These are phyloP conservation scores for Venturia oleaginea DNA, from an alignment of 2,329 filamentous ascomycete species.

Conservation along the genomic window DNA sequence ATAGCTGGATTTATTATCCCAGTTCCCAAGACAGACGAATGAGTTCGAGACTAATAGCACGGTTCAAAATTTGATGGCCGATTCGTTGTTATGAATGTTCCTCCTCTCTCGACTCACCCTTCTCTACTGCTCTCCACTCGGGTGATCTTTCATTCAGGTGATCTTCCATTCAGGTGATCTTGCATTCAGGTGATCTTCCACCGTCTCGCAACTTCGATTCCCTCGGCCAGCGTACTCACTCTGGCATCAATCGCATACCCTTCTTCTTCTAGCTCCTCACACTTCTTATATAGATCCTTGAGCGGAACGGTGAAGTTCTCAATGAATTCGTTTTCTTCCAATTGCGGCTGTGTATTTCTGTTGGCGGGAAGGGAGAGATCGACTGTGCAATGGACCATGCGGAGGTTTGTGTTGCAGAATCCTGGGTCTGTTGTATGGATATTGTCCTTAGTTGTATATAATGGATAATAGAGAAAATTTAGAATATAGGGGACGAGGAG, in stretches of 20 bases:
- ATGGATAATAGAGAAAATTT: not conserved
- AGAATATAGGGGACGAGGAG: not conserved
- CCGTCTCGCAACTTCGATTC: conserved; percentile 60
- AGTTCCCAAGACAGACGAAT: no score
- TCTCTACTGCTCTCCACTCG: no score
- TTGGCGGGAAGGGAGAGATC: conserved; percentile 63
- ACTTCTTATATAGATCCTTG: conserved; percentile 54
- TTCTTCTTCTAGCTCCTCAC: conserved; percentile 55
- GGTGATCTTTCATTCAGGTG: no score
- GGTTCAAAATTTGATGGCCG: no score
- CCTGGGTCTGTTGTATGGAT: conserved; percentile 26
- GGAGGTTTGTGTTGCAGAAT: conserved; percentile 34
- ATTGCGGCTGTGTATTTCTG: conserved; percentile 55
- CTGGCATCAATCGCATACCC: conserved; percentile 74
- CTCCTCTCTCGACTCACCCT: no score
- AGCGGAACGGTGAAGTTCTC: conserved; percentile 66
- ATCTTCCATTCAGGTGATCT: not conserved
- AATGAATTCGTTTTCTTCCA: conserved; percentile 77
- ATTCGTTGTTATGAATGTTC: no score
- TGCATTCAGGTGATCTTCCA: conserved; percentile 25
- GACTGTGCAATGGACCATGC: conserved; percentile 64
- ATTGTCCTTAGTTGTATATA: not conserved
- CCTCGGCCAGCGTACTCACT: conserved; percentile 69
- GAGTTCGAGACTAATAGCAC: no score
- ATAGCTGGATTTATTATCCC: no score